Evolutionary conservation across 345 rosid genomes (phyloP), one percentile per base, ranked within the genome.

Genomic region (Gossypium bickii): DNA sequence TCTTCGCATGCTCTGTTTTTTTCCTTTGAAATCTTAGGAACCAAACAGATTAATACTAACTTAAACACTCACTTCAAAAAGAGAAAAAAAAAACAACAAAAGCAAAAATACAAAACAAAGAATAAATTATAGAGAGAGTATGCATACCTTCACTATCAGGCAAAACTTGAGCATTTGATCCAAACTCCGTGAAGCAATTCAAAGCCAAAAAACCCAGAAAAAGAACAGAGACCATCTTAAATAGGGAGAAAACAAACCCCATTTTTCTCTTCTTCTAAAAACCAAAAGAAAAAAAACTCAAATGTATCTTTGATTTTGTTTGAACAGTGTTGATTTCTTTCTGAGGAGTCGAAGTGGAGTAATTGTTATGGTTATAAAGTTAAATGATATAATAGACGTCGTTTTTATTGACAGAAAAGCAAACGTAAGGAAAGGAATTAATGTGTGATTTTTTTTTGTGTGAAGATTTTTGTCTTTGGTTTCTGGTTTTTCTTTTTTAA

Each of bases 61-160:
- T 63, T 47, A 15, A 20, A 51, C n/a, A 13, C 11, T 56, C 0
- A 17, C 12, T n/a, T 18, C 11, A 7, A 48, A 43, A 3, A 20
- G 29, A 27, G 29, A 27, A 4, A 4, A 34, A 34, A 29, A 3
- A 75, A 9, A 25, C 27, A 25, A 25, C 27, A 25, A 25, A 25
- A 25, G 27, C 27, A n/a, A 2, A 9, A 51, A 0, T 10, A 34
- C 20, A 34, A 63, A 22, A 45, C 3, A 5, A 9, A 65, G 12
- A 11, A n/a, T 9, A 53, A 18, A 5, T 5, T 34, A 20, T 7
- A 57, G 12, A 22, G 25, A 0, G 62, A 57, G 34, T 57, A 11
- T 34, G 24, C 65, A 34, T 52, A 88, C 94, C 94, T 88, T 90
- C 94, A 22, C 80, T 88, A 1, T 49, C 78, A 9, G 89, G 89